Evolutionary conservation across 768 basidiomycete species (phyloP).

Genomic region (Roridomyces roridus): DNA sequence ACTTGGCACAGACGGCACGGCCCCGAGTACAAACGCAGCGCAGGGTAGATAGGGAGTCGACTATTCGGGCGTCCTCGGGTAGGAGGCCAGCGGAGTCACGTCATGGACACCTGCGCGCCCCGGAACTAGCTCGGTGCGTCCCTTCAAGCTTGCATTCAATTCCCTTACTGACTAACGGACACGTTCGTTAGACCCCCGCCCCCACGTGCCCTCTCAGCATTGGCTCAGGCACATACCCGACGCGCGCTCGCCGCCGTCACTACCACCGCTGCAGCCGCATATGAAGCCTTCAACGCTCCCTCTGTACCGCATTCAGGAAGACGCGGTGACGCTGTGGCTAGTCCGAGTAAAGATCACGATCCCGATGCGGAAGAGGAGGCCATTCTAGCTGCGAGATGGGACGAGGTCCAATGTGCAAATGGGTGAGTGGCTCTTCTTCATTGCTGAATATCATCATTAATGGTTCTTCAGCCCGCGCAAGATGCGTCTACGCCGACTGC

Average conservation of each 20-base stretch:
- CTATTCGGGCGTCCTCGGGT: neutral
- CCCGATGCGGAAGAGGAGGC: conserved; percentile 6
- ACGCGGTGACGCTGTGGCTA: neutral
- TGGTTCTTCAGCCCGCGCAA: neutral
- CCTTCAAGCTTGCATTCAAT: neutral
- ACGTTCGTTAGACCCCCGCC: neutral
- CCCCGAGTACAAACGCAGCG: neutral
- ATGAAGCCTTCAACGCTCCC: neutral
- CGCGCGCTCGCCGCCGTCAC: conserved; percentile 14
- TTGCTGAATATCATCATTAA: neutral
- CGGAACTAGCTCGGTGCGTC: conserved; percentile 13
- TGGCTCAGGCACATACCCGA: conserved; percentile 15
- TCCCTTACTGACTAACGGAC: neutral
- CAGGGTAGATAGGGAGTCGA: too few species aligned
- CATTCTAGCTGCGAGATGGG: conserved; percentile 19
- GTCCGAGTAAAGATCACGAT: neutral
- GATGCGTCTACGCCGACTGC: conserved; percentile 5
- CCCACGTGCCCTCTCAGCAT: conserved; percentile 18
- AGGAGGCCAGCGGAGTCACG: neutral
- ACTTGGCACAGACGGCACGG: neutral
- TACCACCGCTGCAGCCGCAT: conserved; percentile 3
- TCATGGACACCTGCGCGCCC: conserved; percentile 6
- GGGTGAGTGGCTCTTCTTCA: neutral
- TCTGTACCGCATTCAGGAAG: too few species aligned
- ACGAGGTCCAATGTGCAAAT: neutral